Percentiles rank a stretch among this genome's conserved stretches.
Evolutionary conservation across 805 yeast species (phyloP).

Genomic region (Metschnikowia vanudenii): DNA sequence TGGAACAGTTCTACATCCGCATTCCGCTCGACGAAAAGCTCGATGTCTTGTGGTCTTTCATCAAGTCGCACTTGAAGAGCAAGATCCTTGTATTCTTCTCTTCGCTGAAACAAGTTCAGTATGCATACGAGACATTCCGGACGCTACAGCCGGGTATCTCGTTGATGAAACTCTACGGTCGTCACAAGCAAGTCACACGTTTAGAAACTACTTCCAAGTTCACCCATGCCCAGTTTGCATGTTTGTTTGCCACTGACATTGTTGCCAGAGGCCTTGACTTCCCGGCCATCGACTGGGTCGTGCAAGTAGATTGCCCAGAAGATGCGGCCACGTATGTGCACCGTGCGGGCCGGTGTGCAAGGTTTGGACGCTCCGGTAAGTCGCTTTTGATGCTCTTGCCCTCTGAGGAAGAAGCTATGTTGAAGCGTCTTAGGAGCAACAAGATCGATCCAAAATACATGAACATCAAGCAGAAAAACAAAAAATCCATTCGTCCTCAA

Average conservation of each 20-base stretch:
- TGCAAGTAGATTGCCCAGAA: conserved; percentile 89
- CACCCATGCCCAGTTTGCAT: conserved; percentile 72
- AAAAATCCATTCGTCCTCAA: conserved; percentile 74
- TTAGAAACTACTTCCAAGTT: conserved; percentile 79
- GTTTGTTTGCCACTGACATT: conserved; percentile 85
- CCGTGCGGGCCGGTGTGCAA: conserved; percentile 86
- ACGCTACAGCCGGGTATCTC: conserved; percentile 92
- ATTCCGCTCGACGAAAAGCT: conserved; percentile 77
- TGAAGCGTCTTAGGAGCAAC: conserved; percentile 57
- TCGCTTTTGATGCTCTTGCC: conserved; percentile 83
- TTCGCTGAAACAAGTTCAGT: conserved; percentile 89
- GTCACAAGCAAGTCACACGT: conserved; percentile 87
- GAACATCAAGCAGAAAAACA: conserved; percentile 71
- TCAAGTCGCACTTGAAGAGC: conserved; percentile 75
- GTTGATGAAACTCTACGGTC: conserved; percentile 78
- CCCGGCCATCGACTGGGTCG: conserved; percentile 94
- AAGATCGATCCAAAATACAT: conserved; percentile 70
- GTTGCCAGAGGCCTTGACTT: conserved; percentile 92
- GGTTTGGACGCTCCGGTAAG: conserved; percentile 82
- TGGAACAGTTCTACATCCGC: conserved; percentile 79
- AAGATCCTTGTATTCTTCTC: conserved; percentile 83
- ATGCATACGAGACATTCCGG: conserved; percentile 81
- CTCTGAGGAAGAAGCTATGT: conserved; percentile 74
- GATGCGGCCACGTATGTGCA: conserved; percentile 87
- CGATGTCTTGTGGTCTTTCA: conserved; percentile 81